Evolutionary conservation across 2,329 filamentous ascomycete genomes (phyloP).

Genomic region (Epichloe elymi): DNA sequence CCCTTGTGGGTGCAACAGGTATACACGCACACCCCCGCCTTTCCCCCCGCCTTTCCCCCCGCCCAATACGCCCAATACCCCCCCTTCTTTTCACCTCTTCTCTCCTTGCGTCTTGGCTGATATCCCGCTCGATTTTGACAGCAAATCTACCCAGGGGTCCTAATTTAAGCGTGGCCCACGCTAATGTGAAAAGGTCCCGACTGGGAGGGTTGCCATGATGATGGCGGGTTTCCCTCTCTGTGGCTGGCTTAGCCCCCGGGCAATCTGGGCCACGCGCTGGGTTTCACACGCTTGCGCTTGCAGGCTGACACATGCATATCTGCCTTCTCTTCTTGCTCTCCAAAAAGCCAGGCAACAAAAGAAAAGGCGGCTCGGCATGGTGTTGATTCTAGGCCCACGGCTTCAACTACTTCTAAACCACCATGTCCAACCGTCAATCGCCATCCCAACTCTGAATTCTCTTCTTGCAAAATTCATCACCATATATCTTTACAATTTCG

Average conservation of each 20-base stretch:
- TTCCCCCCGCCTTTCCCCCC: neutral
- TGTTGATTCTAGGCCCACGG: neutral
- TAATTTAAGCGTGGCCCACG: neutral
- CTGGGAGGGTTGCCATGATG: constrained; percentile 1
- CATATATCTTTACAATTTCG: neutral
- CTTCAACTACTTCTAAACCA: neutral
- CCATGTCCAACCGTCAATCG: neutral
- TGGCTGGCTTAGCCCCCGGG: constrained; percentile 5
- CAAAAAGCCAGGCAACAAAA: neutral
- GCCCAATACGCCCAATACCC: neutral
- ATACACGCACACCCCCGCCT: no score
- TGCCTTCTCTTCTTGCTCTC: neutral
- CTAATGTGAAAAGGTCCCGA: constrained; percentile 1
- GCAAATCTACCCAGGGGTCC: neutral
- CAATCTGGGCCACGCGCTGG: neutral
- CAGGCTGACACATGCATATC: neutral
- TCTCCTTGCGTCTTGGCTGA: neutral
- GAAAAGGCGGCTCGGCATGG: constrained; percentile 1
- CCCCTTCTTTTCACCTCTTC: neutral
- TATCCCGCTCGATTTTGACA: neutral
- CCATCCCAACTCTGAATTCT: neutral
- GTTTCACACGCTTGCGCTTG: neutral
- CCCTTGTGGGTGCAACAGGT: no score
- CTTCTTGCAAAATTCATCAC: neutral
- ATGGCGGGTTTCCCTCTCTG: neutral